Base-by-base conservation (phyloP, 805 yeast genomes). In the Hanseniaspora guilliermondii region DNA sequence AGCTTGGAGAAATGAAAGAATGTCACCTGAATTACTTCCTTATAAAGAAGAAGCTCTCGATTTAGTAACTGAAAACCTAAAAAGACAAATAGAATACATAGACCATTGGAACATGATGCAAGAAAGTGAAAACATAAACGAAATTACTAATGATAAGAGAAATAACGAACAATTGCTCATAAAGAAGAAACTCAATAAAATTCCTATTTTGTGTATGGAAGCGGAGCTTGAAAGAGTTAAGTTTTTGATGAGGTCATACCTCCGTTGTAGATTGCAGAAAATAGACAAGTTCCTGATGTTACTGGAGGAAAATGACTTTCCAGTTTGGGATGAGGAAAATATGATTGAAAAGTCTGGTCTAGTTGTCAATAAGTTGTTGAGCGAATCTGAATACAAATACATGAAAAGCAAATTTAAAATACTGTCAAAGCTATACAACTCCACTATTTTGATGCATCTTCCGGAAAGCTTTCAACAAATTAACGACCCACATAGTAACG, bases 151-250 rank as follows among this genome's bases (percentile, higher is more conserved):
- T 24, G 53, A 54, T 32, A 47, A 46, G 19, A 16, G 56, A 58
- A 37, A 58, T 46, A 61, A 61, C 22, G 55, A 52, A 22, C 49
- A 44, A 22, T 24, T 52, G 3, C 22, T 52, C 12, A 39, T 52
- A 8, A 40, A 44, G 21, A 52, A 52, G 30, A 73, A 70, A 52
- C 86, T 83, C 58, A 80, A 82, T 67, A 89, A 89, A 63, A 68
- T 91, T 56, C 83, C 85, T 56, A 71, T 89, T 46, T 78, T 93
- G 71, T 78, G 94, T 24, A 82, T 91, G 60, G 98, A 93, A 64
- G 83, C 94, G 14, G 97, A 93, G 60, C 75, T 93, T 24, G 97
- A 93, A 61, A 71, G 98, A 55, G 77, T 87, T 32, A 87, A 83
- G 61, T 93, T 83, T 64, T 67, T 91, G 36, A 73, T 89, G n/a